Conservation (phyloP, 805 yeast genomes). For the Myxozyma kluyveri region DNA sequence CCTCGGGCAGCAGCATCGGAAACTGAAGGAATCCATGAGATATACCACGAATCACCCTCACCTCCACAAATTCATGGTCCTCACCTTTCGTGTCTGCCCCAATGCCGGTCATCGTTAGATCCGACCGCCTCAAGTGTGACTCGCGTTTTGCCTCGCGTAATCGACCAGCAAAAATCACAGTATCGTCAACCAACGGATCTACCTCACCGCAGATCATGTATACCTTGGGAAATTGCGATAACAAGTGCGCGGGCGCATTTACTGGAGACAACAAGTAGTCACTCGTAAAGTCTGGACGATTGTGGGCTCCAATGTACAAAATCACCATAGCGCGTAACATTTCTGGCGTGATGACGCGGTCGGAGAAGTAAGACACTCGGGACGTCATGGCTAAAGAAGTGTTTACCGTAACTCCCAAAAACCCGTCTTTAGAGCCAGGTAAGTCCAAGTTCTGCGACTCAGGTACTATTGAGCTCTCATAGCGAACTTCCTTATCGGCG, state of each 20-base stretch:
- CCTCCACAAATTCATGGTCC: slow-evolving; percentile 31
- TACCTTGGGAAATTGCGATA: slow-evolving; percentile 35
- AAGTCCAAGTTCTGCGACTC: slow-evolving; percentile 1
- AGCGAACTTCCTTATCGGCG: neutral
- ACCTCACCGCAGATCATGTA: slow-evolving; percentile 37
- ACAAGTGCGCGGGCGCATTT: slow-evolving; percentile 32
- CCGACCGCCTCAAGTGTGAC: slow-evolving; percentile 17
- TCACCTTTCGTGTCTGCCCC: slow-evolving; percentile 5
- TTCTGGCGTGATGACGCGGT: slow-evolving; percentile 35
- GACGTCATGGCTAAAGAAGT: slow-evolving; percentile 36
- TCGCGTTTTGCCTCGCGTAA: slow-evolving; percentile 33
- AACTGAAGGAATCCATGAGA: slow-evolving; percentile 36
- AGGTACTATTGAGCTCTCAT: neutral
- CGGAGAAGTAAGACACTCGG: slow-evolving; percentile 34
- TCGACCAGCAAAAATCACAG: slow-evolving; percentile 36
- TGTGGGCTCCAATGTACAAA: slow-evolving; percentile 33
- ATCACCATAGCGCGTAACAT: slow-evolving; percentile 34
- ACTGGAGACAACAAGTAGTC: slow-evolving; percentile 35
- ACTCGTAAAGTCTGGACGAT: slow-evolving; percentile 30
- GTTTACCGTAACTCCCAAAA: slow-evolving; percentile 11
- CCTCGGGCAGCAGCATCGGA: slow-evolving; percentile 34
- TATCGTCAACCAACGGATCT: slow-evolving; percentile 37
- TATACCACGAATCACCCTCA: slow-evolving; percentile 33
- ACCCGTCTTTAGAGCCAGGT: too few relatives aligned
- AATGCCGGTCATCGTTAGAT: slow-evolving; percentile 13